These are phyloP conservation scores for Pyricularia grisea DNA, from an alignment of 2,329 filamentous ascomycete species.

Conservation along the genomic window DNA sequence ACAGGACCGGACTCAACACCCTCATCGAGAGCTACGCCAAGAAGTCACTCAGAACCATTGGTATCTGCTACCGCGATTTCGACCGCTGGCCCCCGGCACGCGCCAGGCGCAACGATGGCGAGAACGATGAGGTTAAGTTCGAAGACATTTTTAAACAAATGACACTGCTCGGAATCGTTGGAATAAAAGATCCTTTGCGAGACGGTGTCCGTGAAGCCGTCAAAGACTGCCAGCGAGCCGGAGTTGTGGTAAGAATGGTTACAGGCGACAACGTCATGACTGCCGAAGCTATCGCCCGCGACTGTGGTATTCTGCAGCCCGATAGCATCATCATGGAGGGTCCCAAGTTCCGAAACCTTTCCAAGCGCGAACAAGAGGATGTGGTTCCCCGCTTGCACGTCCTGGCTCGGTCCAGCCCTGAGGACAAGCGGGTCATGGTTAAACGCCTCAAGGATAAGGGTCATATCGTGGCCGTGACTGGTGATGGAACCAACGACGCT, in stretches of 20 bases:
- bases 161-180: slow-evolving; percentile 61
- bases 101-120: slow-evolving; percentile 35
- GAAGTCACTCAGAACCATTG: slow-evolving; percentile 67
- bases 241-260: slow-evolving; percentile 76
- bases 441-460: slow-evolving; percentile 61
- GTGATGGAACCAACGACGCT: slow-evolving; percentile 77
- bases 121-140: slow-evolving; percentile 55
- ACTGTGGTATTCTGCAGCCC: slow-evolving; percentile 64
- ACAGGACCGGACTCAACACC: slow-evolving; percentile 39
- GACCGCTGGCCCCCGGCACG: slow-evolving; percentile 52
- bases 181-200: slow-evolving; percentile 74
- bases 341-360: slow-evolving; percentile 66
- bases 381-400: slow-evolving; percentile 63
- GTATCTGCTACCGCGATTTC: slow-evolving; percentile 65
- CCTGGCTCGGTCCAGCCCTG: slow-evolving; percentile 63
- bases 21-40: slow-evolving; percentile 34
- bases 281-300: slow-evolving; percentile 67
- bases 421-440: slow-evolving; percentile 68
- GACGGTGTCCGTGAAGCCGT: slow-evolving; percentile 68
- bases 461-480: slow-evolving; percentile 74
- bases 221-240: slow-evolving; percentile 61
- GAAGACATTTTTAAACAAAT: slow-evolving; percentile 36
- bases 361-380: slow-evolving; percentile 52
- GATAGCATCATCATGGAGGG: slow-evolving; percentile 65
- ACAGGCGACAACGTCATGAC: slow-evolving; percentile 77